Conservation (phyloP, 1,284 basidiomycete species). For the Apiotrichum siamense region DNA sequence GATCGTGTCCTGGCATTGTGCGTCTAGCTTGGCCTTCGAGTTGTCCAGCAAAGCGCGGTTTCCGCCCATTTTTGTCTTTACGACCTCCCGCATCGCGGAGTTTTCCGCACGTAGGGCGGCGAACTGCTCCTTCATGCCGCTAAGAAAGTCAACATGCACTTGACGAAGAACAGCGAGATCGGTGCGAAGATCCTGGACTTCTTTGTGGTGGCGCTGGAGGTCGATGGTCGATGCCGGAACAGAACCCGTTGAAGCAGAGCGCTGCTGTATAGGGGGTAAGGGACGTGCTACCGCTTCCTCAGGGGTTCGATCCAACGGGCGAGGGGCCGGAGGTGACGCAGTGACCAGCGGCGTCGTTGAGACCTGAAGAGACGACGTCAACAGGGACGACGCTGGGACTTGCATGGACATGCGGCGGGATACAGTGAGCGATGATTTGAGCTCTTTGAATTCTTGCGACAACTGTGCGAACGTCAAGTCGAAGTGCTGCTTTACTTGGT, state of each 20-base stretch:
- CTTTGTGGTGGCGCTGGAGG: constrained; percentile 85
- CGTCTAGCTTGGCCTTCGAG: constrained; percentile 84
- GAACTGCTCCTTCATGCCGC: constrained; percentile 79
- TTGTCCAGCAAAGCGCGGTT: constrained; percentile 83
- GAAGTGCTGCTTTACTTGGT: constrained; percentile 98
- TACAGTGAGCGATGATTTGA: constrained; percentile 57
- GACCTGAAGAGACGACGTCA: constrained; percentile 5
- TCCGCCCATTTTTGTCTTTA: constrained; percentile 73
- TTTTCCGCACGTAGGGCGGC: constrained; percentile 72
- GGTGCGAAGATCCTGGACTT: constrained; percentile 84
- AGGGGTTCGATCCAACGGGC: constrained; percentile 10
- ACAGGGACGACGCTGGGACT: constrained; percentile 44
- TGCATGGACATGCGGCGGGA: constrained; percentile 47
- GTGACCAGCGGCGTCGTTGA: neutral
- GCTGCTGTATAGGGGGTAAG: neutral
- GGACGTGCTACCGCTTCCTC: constrained; percentile 19
- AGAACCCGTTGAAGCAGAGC: neutral
- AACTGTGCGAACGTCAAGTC: constrained; percentile 78
- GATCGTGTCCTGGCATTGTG: constrained; percentile 78
- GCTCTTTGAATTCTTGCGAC: constrained; percentile 87
- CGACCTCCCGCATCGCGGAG: constrained; percentile 75
- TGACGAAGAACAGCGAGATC: constrained; percentile 92
- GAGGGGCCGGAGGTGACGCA: constrained; percentile 9
- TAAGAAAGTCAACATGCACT: constrained; percentile 87
- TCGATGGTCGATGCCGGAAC: constrained; percentile 52